Conservation (phyloP, 176 grass and related monocot genomes). For the Stipa capillata region DNA sequence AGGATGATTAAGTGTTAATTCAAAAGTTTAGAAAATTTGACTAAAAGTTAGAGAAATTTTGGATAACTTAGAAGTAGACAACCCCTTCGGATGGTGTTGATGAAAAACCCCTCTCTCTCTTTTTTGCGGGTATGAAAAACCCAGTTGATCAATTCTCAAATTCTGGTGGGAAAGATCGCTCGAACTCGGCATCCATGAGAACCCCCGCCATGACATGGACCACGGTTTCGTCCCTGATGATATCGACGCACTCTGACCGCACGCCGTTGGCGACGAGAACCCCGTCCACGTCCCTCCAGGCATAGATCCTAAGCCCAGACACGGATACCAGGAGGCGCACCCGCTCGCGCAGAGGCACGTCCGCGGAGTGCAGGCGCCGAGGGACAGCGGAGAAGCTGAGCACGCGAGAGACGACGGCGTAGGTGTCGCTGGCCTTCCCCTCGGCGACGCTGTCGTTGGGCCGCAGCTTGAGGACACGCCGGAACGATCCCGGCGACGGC, state of each 20-base stretch:
- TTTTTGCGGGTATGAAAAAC: too few relatives aligned
- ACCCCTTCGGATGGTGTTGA: not conserved
- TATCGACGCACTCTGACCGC: conserved; percentile 63
- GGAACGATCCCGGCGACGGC: conserved; percentile 46
- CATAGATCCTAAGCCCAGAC: conserved; percentile 50
- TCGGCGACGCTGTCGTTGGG: not conserved
- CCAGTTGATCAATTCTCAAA: conserved; percentile 14
- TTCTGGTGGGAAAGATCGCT: conserved; percentile 46
- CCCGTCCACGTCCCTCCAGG: conserved; percentile 44
- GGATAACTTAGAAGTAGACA: too few relatives aligned
- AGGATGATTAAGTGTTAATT: too few relatives aligned
- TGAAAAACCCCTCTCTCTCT: too few relatives aligned
- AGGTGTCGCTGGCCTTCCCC: conserved; percentile 17
- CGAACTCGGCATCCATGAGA: conserved; percentile 83
- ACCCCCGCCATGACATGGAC: conserved; percentile 67
- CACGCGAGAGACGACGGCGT: conserved; percentile 67
- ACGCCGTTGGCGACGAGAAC: conserved; percentile 67
- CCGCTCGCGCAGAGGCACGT: conserved; percentile 19
- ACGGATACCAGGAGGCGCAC: conserved; percentile 42
- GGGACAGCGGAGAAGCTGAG: conserved; percentile 76
- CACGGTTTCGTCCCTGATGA: conserved; percentile 37
- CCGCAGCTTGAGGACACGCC: conserved; percentile 26
- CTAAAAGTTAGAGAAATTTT: too few relatives aligned
- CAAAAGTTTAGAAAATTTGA: too few relatives aligned
- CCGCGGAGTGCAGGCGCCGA: conserved; percentile 22